Evolutionary conservation across 2,329 filamentous ascomycete species (phyloP).

Genomic region (Zalaria sp.): DNA sequence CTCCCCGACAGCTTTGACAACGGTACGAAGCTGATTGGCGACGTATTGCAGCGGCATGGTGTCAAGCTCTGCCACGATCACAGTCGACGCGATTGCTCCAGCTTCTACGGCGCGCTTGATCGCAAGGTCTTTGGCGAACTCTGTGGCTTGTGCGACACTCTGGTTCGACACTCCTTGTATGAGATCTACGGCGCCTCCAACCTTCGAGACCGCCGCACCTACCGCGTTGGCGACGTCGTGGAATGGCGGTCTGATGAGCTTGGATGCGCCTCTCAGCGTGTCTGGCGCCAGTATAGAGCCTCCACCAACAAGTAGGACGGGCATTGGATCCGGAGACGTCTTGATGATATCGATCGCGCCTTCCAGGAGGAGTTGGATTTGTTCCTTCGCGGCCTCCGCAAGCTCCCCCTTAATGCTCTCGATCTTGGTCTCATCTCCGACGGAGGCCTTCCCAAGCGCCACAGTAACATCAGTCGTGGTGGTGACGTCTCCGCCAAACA

Average conservation of each 20-base stretch:
- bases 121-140: conserved; percentile 22
- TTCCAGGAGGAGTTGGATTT: conserved; percentile 36
- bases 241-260: conserved; percentile 37
- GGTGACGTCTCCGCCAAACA: conserved; percentile 39
- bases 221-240: conserved; percentile 46
- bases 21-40: conserved; percentile 18
- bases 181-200: conserved; percentile 38
- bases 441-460: conserved; percentile 12
- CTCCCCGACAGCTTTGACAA: conserved; percentile 18
- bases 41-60: conserved; percentile 22
- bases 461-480: conserved; percentile 42
- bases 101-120: conserved; percentile 21
- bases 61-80: conserved; percentile 33
- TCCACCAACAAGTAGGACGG: conserved; percentile 43
- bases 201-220: conserved; percentile 44
- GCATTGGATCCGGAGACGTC: conserved; percentile 36
- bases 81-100: conserved; percentile 21
- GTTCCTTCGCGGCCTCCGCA: conserved; percentile 14
- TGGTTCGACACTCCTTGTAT: conserved; percentile 32
- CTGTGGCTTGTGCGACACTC: conserved; percentile 22
- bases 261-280: conserved; percentile 33
- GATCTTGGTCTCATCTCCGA: conserved; percentile 13
- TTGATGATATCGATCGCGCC: conserved; percentile 42
- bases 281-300: conserved; percentile 39
- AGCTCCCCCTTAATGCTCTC: conserved; percentile 6